These are phyloP conservation scores for Aspergillus spinulosporus DNA, from an alignment of 2,329 filamentous ascomycete species.

Conservation along the genomic window DNA sequence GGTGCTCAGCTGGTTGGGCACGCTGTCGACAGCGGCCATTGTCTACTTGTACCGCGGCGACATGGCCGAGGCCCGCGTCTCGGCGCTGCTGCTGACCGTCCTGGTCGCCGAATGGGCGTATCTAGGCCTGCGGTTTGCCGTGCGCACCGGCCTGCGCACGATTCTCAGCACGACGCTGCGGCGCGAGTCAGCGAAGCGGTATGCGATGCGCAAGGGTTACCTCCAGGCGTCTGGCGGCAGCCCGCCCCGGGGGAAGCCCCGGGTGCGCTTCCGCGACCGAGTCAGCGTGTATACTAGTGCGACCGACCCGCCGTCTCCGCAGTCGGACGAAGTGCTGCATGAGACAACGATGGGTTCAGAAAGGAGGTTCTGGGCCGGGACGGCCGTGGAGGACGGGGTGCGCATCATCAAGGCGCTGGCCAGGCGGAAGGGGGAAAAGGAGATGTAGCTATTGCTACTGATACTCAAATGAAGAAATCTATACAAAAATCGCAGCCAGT, in stretches of 20 bases:
- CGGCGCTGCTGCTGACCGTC: slow-evolving; percentile 75
- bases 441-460: neutral
- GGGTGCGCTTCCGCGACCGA: slow-evolving; percentile 37
- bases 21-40: slow-evolving; percentile 80
- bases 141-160: slow-evolving; percentile 71
- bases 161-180: slow-evolving; percentile 80
- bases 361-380: slow-evolving; percentile 55
- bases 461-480: no score
- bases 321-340: slow-evolving; percentile 29
- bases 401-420: slow-evolving; percentile 50
- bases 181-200: slow-evolving; percentile 77
- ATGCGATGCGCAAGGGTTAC: slow-evolving; percentile 71
- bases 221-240: slow-evolving; percentile 46
- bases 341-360: slow-evolving; percentile 41
- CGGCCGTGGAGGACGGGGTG: slow-evolving; percentile 53
- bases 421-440: neutral
- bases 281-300: slow-evolving; percentile 34
- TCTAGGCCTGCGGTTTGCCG: slow-evolving; percentile 67
- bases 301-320: slow-evolving; percentile 21
- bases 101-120: slow-evolving; percentile 84
- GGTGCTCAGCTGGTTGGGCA: slow-evolving; percentile 93
- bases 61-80: slow-evolving; percentile 67
- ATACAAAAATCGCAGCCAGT: no score
- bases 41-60: slow-evolving; percentile 81
- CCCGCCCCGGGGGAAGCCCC: slow-evolving; percentile 22